Percentiles rank a stretch among this genome's conserved stretches.
phyloP scores from a whole-genome alignment of 495 filamentous ascomycete genomes.

The Penicillium maclennaniae region DNA sequence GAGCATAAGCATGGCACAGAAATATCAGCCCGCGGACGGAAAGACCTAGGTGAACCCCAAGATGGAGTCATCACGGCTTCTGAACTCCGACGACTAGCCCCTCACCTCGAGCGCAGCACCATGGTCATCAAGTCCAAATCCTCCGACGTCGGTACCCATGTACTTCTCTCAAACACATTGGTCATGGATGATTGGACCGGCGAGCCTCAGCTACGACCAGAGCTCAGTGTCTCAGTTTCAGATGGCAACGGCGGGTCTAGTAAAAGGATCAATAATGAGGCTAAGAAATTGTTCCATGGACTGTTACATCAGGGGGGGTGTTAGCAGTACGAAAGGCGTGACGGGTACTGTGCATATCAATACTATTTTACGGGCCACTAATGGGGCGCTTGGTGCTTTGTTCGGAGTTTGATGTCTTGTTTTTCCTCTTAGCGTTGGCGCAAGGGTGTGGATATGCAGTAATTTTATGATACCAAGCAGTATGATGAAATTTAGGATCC shows the following conservation, averaged over 20 bases:
- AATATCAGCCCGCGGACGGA: constrained; percentile 1
- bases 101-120: constrained; percentile 38
- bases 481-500: not conserved
- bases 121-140: constrained; percentile 35
- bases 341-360: constrained; percentile 19
- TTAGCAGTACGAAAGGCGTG: constrained; percentile 3
- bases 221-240: constrained; percentile 31
- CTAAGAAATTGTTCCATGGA: constrained; percentile 38
- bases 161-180: constrained; percentile 34
- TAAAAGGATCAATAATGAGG: constrained; percentile 35
- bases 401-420: constrained; percentile 20
- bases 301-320: constrained; percentile 30
- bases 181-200: constrained; percentile 40
- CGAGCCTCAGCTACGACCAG: constrained; percentile 35
- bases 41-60: not conserved
- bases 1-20: constrained; percentile 20
- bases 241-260: constrained; percentile 9
- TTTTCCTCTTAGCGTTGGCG: constrained; percentile 12
- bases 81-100: constrained; percentile 30
- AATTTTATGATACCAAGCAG: constrained; percentile 14
- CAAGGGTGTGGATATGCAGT: not conserved
- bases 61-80: constrained; percentile 16
- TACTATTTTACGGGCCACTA: constrained; percentile 33
- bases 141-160: constrained; percentile 9
- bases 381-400: constrained; percentile 33